Evolutionary conservation across 2,329 filamentous ascomycete species (phyloP).

Genomic region (Trichoderma breve): DNA sequence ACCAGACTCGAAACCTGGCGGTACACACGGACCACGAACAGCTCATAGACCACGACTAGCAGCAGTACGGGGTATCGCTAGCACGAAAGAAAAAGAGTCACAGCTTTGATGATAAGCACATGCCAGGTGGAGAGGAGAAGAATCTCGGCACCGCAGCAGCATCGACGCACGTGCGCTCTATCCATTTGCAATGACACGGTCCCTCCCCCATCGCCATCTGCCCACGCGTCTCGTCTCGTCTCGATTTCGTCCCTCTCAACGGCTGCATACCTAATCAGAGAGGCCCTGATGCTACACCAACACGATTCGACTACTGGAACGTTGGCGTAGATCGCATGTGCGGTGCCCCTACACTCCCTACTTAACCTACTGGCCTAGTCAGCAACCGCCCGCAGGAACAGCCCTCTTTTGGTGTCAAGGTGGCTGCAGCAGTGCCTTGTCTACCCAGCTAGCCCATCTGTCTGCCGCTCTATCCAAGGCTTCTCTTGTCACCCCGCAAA

Average conservation of each 20-base stretch:
- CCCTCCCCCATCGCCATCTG: not conserved
- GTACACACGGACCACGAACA: constrained; percentile 7
- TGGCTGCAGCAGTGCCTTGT: constrained; percentile 10
- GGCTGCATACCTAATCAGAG: not conserved
- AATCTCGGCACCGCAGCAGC: constrained; percentile 4
- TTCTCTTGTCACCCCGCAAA: constrained; percentile 9
- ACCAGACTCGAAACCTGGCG: constrained; percentile 1
- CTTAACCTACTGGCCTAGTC: not conserved
- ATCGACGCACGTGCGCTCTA: constrained; percentile 5
- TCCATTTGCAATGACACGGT: not conserved
- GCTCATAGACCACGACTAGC: not conserved
- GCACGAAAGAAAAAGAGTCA: not conserved
- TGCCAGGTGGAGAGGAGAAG: constrained; percentile 3
- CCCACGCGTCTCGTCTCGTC: not conserved
- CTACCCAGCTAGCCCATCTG: not conserved
- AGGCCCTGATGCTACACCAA: not conserved
- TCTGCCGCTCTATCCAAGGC: constrained; percentile 1
- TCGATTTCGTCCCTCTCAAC: not conserved
- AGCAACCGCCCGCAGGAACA: constrained; percentile 15
- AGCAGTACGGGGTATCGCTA: not conserved
- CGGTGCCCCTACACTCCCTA: not conserved
- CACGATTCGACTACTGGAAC: not conserved
- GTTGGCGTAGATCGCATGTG: not conserved
- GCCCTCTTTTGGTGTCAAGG: not conserved
- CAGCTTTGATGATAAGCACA: constrained; percentile 3